phyloP scores from a whole-genome alignment of 2,329 filamentous ascomycete species.

The Colletotrichum kahawae region DNA sequence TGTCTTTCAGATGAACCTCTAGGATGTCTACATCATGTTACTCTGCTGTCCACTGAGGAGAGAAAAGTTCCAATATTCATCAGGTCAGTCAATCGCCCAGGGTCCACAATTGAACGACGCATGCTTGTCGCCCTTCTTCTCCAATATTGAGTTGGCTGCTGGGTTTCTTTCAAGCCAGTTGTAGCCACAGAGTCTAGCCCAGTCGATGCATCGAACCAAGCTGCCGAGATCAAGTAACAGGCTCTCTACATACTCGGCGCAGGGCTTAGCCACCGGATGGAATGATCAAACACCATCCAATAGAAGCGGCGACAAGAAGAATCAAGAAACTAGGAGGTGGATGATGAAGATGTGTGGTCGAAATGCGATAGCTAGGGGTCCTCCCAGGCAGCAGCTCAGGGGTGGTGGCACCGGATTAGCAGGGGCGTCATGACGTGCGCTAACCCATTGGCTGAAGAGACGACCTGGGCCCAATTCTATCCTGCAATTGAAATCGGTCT shows the following conservation, averaged over 20 bases:
- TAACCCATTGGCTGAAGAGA: neutral
- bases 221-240: neutral
- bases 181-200: neutral
- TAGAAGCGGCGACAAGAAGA: neutral
- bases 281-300: neutral
- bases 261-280: neutral
- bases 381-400: neutral
- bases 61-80: neutral
- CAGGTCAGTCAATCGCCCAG: rapidly evolving
- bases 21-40: neutral
- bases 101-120: rapidly evolving
- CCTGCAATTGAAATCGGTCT: neutral
- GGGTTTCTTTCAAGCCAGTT: neutral
- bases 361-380: neutral
- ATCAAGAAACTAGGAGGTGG: neutral
- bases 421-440: neutral
- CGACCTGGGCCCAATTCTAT: neutral
- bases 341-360: neutral
- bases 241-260: neutral
- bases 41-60: neutral
- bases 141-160: neutral
- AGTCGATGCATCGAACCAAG: neutral
- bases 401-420: neutral
- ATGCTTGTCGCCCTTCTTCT: neutral
- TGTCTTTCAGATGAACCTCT: neutral